Evolutionary conservation across 2,329 filamentous ascomycete genomes (phyloP), one percentile per base, ranked within the genome.

Genomic region (Ophiostoma tasmaniense): DNA sequence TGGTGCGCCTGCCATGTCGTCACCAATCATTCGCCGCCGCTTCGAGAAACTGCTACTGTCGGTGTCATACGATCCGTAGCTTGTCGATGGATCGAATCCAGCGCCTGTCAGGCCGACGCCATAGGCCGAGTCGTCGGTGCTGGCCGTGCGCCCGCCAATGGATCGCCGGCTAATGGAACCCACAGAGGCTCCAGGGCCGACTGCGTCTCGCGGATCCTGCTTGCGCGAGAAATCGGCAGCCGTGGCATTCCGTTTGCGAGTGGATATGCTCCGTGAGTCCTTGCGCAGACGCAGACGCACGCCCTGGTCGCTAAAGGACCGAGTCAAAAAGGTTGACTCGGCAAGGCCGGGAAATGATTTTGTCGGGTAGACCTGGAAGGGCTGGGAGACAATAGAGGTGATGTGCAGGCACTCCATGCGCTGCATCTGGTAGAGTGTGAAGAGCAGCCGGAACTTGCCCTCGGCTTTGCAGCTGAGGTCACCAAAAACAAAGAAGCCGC

Each of bases 401-500:
- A 80, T 75, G 59, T 77, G 73, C 68, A 77, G 75, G 69, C 77
- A 79, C 37, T 65, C 77, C 68, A 70, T 75, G 45, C 76, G 75
- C 71, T 78, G 82, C 79, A 91, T 86, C 77, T 93, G 90, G 77
- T 90, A 93, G 17, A 96, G 82, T 66, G 86, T 89, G 76, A 97
- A 96, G 68, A 88, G 85, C 52, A 97, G 83, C 45, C 89, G 84
- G 76, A 88, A 94, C 25, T 81, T 83, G 37, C 93, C 93, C 74
- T 90, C 86, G 30, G 87, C 82, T 75, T 90, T 90, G 71, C 94
- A 87, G 0, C 91, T 95, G 28, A 97, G 82, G 77, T 97, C 92
- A 5, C 90, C 90, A 78, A 96, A 96, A n/a, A 96, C 89, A 75
- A 96, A 96, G 79, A 93, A 96, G 0, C 89, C 92, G 13, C 90